Evolutionary conservation across 208 protist genomes (phyloP).

Genomic region (Endotrypanum monterogeii): DNA sequence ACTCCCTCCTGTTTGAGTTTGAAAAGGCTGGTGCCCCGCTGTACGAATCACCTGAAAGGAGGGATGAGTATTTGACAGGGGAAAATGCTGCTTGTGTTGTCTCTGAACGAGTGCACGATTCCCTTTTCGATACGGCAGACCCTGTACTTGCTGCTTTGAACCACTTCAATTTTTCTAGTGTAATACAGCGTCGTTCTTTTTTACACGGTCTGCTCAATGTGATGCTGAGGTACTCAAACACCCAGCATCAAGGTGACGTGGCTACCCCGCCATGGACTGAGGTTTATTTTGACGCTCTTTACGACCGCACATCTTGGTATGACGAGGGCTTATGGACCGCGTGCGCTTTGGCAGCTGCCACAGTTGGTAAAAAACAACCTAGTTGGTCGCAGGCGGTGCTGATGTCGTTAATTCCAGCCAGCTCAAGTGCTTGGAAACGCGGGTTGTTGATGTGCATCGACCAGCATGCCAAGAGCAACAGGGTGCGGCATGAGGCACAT

Average conservation of each 20-base stretch:
- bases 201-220: slow-evolving; percentile 9
- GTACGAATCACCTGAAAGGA: neutral
- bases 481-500: slow-evolving; percentile 12
- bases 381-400: slow-evolving; percentile 19
- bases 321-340: slow-evolving; percentile 31
- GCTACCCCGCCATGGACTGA: slow-evolving; percentile 1
- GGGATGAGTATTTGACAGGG: neutral
- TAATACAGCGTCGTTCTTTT: slow-evolving; percentile 14
- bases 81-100: slow-evolving; percentile 8
- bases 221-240: neutral
- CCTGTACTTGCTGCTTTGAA: slow-evolving; percentile 21
- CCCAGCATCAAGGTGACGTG: neutral
- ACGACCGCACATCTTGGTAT: slow-evolving; percentile 22
- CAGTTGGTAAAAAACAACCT: neutral
- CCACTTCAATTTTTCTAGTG: slow-evolving; percentile 18
- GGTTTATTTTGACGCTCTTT: slow-evolving; percentile 34
- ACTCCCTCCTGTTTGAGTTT: slow-evolving; percentile 33
- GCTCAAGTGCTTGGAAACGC: slow-evolving; percentile 26
- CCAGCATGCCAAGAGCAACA: slow-evolving; percentile 8
- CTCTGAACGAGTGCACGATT: slow-evolving; percentile 1
- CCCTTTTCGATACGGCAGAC: slow-evolving; percentile 15
- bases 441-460: slow-evolving; percentile 13
- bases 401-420: slow-evolving; percentile 25
- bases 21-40: slow-evolving; percentile 15
- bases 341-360: slow-evolving; percentile 18